Evolutionary conservation across 768 basidiomycete genomes (phyloP), one percentile per base, ranked within the genome.

Genomic region (Rossbeevera mucosa): DNA sequence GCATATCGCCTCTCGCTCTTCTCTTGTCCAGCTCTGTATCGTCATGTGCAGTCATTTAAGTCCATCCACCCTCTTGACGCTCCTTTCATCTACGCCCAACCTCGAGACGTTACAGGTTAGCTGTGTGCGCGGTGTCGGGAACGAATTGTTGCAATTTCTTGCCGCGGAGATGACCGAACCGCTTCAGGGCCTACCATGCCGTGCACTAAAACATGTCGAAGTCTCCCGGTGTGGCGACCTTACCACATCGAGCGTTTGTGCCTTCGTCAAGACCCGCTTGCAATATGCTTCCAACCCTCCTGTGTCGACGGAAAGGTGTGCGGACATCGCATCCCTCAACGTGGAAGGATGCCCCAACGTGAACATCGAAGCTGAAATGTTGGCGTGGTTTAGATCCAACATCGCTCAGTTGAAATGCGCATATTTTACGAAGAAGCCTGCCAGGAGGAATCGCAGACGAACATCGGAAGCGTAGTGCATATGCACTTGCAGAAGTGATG

Each of bases 311-410:
- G 50, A 47, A 26, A 57, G 41, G 9, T 67, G 55, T 49, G 52
- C 55, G 38, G 12, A 29, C n/a, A 74, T 89, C 21, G 54, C 61
- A 26, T 74, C 76, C 0, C 64, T 90, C 53, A 70, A 62, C 14
- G 68, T 83, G 28, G 79, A 90, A 59, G 74, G 73, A 16, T 90
- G 87, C 64, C 74, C 73, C 1, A 63, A 38, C 36, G 11, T 38
- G 36, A 11, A 68, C 12, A 71, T 90, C n/a, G 84, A 86, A 36
- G 65, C 74, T 0, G 74, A 74, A 4, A 72, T 78, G 65, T 58
- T 86, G 13, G 78, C 78, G 2, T 88, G 86, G 84, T 73, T 89
- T 46, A 75, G 80, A 50, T 64, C 71, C 8, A 74, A 76, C 31
- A 77, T 89, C 0, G 59, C 68, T 6, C 58, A 44, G 16, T 77